Base-by-base conservation (phyloP, 768 basidiomycete species). In the Rhizopogon vinicolor region DNA sequence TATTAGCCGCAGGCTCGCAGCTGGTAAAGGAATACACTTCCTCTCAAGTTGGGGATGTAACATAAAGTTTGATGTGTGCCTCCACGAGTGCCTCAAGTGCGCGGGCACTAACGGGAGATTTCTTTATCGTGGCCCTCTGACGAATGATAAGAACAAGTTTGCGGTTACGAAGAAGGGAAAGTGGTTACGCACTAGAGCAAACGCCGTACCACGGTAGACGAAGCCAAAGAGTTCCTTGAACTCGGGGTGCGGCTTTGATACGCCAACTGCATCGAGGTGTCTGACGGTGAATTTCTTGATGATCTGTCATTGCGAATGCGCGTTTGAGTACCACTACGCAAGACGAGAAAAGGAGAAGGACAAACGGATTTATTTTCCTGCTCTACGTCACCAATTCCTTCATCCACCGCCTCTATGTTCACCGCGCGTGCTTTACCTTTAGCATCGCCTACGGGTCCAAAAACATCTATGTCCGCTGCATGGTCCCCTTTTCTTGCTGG, bases 321-420 rank as follows among this genome's bases (percentile, higher is more conserved):
- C 29, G 3, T 5, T 37, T 28, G 14, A 48, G 31, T 3, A 2
- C 25, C 12, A 28, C 22, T 10, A 44, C 10, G n/a, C 10, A 37
- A 37, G 5, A 37, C 5, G 31, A 51, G 10, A 2, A 18, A 16
- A 16, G 22, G 19, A 10, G n/a, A 19, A 49, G 18, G 18, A 68
- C 77, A 62, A 58, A 87, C 87, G 58, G 76, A 77, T 67, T 84
- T 88, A 63, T 87, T 89, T 5, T 75, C 72, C 60, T 74, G 79
- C 70, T 88, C 86, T 41, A 81, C 61, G 53, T 72, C 60, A 25
- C 59, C 58, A 14, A 63, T 66, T 8, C 54, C 58, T 46, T 64
- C 68, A 16, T 63, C 56, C 6, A 45, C 55, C 8, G 8, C 65
- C 29, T 64, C 55, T 33, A 45, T 74, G 68, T 58, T 75, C 8